Evolutionary conservation across 2,329 filamentous ascomycete genomes (phyloP), one percentile per base, ranked within the genome.

Genomic region (Fusarium sp.): DNA sequence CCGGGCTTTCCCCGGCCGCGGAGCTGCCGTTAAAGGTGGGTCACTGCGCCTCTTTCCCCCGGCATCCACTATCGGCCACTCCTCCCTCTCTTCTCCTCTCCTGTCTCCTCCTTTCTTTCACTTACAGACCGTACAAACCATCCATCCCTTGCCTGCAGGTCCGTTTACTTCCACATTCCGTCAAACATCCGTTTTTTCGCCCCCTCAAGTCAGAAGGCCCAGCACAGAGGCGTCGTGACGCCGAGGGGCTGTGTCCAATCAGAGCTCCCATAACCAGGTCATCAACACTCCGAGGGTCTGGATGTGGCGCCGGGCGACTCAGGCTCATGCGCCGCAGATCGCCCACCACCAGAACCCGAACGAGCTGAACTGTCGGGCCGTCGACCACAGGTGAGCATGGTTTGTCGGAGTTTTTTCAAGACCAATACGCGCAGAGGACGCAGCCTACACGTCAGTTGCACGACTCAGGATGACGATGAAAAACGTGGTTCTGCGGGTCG

Each of bases 301-400:
- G 46, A 40, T 61, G 46, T 60, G 44, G 63, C 44, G 58, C 64
- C 38, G 29, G 56, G 59, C 68, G 54, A 65, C 57, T 60, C 60
- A 68, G 57, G 51, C 58, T 33, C 51, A 68, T 70, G 64, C 64
- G 62, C 49, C 54, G 38, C 46, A 53, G 51, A 70, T 70, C 57
- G 56, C 59, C 60, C 60, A 42, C 60, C 60, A 42, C 57, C 36
- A 62, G 56, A 56, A 55, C 61, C 68, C 61, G 58, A 62, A 46
- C 34, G 33, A 71, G 68, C 68, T 71, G 68, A 69, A 49, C 50
- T 68, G 53, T 70, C 68, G 68, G 68, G 33, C 68, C 68, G 68
- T 65, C 42, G 14, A 51, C n/a, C 9, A 51, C 40, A 58, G 55
- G 40, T 20, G 29, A 33, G 29, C 40, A 25, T 29, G 59, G 55